These are phyloP conservation scores for Pseudonitzschia delicatissima DNA, from an alignment of 108 stramenopile genomes.

Conservation along the genomic window DNA sequence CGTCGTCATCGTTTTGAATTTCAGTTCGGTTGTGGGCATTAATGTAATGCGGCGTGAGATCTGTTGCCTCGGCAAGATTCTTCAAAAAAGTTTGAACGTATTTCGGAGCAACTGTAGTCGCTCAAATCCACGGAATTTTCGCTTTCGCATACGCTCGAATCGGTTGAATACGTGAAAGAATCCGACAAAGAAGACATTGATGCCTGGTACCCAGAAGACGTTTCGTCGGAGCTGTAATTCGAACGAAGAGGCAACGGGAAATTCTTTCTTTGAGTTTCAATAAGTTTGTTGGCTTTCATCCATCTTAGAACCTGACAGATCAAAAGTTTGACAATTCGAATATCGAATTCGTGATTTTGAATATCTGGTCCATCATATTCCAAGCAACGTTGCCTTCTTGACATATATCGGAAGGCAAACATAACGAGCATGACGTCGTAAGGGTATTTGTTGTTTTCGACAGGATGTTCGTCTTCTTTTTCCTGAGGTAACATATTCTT, in stretches of 20 bases:
- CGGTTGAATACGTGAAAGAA: neutral
- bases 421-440: neutral
- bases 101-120: neutral
- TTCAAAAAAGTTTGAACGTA: neutral
- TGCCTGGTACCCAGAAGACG: neutral
- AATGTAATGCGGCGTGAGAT: neutral
- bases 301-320: neutral
- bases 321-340: neutral
- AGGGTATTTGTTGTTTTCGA: too few relatives aligned
- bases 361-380: neutral
- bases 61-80: neutral
- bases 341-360: neutral
- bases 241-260: neutral
- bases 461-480: too few relatives aligned
- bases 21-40: neutral
- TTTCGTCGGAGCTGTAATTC: neutral
- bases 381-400: neutral
- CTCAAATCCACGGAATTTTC: neutral
- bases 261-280: neutral
- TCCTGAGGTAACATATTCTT: too few relatives aligned
- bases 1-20: neutral
- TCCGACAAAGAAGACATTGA: neutral
- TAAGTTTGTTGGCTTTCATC: neutral
- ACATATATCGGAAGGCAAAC: neutral
- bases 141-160: neutral